Conservation (phyloP, 2,329 filamentous ascomycete genomes). For the Sporothrix brasiliensis region DNA sequence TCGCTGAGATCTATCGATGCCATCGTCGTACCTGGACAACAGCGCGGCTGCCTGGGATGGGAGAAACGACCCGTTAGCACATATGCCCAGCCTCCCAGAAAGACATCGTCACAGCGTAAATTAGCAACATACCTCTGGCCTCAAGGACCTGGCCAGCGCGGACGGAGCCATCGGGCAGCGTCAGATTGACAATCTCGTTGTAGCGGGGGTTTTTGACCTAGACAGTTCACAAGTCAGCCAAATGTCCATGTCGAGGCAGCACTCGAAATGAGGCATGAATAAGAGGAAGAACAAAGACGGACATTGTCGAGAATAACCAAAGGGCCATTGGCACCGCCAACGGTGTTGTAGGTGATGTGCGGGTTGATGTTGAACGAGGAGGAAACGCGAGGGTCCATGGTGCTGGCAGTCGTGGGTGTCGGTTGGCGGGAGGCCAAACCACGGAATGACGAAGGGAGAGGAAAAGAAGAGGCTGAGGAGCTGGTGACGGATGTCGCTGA, state of each 20-base stretch:
- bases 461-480: not conserved
- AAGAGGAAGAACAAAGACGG: conserved; percentile 41
- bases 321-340: conserved; percentile 96
- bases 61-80: conserved; percentile 23
- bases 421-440: not conserved
- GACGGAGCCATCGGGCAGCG: conserved; percentile 90
- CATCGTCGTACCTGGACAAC: conserved; percentile 78
- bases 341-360: conserved; percentile 90
- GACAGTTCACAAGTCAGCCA: conserved; percentile 42
- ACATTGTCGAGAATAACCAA: conserved; percentile 98
- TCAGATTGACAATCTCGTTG: conserved; percentile 97
- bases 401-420: conserved; percentile 14
- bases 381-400: conserved; percentile 62
- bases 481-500: not conserved
- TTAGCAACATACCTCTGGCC: conserved; percentile 73
- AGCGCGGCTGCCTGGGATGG: conserved; percentile 74
- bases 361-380: conserved; percentile 63
- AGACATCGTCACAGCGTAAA: conserved; percentile 30
- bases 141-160: conserved; percentile 95
- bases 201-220: conserved; percentile 97
- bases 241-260: not conserved
- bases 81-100: not conserved
- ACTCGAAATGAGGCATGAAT: conserved; percentile 10
- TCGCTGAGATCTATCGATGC: not conserved
- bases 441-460: not conserved